Conservation (phyloP, 345 rosid genomes). For the Raphanus sativus region DNA sequence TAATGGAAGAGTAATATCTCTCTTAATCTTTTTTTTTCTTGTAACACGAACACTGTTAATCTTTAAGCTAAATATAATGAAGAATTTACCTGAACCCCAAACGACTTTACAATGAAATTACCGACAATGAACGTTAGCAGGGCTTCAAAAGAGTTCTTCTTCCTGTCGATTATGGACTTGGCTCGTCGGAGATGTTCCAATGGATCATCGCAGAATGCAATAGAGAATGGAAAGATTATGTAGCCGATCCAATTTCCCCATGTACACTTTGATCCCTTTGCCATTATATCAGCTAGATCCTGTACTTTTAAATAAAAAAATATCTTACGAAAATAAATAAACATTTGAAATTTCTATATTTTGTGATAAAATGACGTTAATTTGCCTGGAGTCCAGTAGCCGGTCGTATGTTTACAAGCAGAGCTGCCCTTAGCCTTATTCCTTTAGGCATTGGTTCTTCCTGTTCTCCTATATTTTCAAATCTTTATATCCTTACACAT, state of each 20-base stretch:
- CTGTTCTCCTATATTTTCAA: conserved; percentile 11
- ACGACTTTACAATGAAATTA: conserved; percentile 24
- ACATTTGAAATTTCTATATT: background rate
- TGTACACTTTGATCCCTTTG: conserved; percentile 39
- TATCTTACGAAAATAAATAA: background rate
- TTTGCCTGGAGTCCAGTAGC: conserved; percentile 54
- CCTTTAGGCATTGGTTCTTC: conserved; percentile 39
- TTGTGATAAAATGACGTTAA: background rate
- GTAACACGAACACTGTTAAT: too few relatives aligned
- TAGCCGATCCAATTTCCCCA: conserved; percentile 69
- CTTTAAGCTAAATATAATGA: background rate
- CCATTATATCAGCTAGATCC: conserved; percentile 57
- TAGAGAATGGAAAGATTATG: conserved; percentile 49
- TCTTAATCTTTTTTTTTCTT: too few relatives aligned
- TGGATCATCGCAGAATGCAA: conserved; percentile 44
- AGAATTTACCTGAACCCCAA: conserved; percentile 45
- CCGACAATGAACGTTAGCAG: conserved; percentile 1
- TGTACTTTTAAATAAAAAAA: conserved; percentile 1
- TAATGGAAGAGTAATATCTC: background rate
- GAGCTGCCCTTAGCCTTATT: conserved; percentile 48
- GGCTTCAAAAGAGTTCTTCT: conserved; percentile 57
- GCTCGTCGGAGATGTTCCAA: conserved; percentile 51
- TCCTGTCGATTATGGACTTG: conserved; percentile 44
- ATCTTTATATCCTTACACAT: background rate
- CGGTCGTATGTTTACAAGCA: conserved; percentile 60